phyloP scores from a whole-genome alignment of 495 filamentous ascomycete species.

The Aspergillus saccharolyticus region DNA sequence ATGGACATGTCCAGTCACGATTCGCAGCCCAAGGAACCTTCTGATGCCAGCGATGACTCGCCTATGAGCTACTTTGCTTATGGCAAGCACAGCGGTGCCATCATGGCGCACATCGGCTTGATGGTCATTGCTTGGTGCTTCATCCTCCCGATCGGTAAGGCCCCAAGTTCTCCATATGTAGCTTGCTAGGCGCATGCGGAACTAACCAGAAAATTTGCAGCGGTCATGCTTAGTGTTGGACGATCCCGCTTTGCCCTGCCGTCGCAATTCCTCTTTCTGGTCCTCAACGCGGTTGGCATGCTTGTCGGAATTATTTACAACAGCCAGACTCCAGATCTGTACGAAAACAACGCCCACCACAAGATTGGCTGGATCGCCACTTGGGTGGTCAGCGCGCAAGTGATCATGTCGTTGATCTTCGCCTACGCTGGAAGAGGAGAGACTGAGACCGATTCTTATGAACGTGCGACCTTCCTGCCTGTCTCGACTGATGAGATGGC shows the following conservation, averaged over 20 bases:
- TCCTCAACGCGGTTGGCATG: slow-evolving; percentile 64
- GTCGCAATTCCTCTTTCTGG: slow-evolving; percentile 72
- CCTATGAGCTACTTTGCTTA: slow-evolving; percentile 72
- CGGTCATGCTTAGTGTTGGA: slow-evolving; percentile 78
- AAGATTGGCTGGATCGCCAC: slow-evolving; percentile 85
- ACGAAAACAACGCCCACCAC: slow-evolving; percentile 82
- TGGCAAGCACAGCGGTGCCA: slow-evolving; percentile 56
- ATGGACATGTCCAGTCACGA: slow-evolving; percentile 35
- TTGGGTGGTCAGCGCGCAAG: slow-evolving; percentile 64
- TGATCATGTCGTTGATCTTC: slow-evolving; percentile 61
- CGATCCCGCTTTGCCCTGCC: slow-evolving; percentile 68
- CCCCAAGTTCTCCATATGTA: not conserved
- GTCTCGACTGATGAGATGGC: slow-evolving; percentile 64
- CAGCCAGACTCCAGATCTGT: slow-evolving; percentile 77
- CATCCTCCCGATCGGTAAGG: slow-evolving; percentile 72
- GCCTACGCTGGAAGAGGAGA: slow-evolving; percentile 39
- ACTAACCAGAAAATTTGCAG: slow-evolving; percentile 36
- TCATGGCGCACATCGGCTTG: slow-evolving; percentile 72
- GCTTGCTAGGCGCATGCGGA: not conserved
- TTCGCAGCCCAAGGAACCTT: slow-evolving; percentile 28
- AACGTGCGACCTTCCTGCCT: slow-evolving; percentile 57
- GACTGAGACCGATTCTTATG: slow-evolving; percentile 20
- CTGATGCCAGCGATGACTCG: slow-evolving; percentile 20
- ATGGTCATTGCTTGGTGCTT: slow-evolving; percentile 83
- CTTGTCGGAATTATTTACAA: slow-evolving; percentile 75